Percentiles rank a stretch among this genome's conserved stretches.
These are phyloP conservation scores for Xylariaceae sp. DNA, from an alignment of 2,329 filamentous ascomycete species.

Conservation along the genomic window DNA sequence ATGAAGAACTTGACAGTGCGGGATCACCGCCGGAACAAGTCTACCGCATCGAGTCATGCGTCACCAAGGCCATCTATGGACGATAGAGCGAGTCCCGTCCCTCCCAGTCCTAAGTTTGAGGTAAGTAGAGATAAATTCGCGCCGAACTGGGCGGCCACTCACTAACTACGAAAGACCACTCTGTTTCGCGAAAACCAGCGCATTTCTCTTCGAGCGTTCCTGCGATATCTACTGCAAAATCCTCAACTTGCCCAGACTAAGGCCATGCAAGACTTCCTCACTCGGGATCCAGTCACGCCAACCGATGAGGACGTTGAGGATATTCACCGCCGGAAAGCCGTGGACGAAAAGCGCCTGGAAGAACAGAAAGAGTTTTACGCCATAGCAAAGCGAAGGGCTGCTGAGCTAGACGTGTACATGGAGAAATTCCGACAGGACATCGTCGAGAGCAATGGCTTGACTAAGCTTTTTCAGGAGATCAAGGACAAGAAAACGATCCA, in stretches of 20 bases:
- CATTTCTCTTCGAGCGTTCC: constrained; percentile 83
- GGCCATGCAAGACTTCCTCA: constrained; percentile 81
- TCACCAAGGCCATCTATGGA: constrained; percentile 46
- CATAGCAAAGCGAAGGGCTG: constrained; percentile 83
- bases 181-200: constrained; percentile 86
- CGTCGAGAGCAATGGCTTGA: constrained; percentile 74
- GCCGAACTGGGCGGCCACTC: constrained; percentile 14
- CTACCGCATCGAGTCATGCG: constrained; percentile 29
- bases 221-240: constrained; percentile 83
- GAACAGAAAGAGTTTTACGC: constrained; percentile 96
- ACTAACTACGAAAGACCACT: constrained; percentile 45
- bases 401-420: constrained; percentile 96
- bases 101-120: constrained; percentile 26
- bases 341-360: constrained; percentile 84
- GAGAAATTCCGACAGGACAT: constrained; percentile 75
- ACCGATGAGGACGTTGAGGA: constrained; percentile 82
- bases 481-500: constrained; percentile 81
- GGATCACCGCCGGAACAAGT: constrained; percentile 35
- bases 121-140: constrained; percentile 10
- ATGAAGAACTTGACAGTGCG: constrained; percentile 40
- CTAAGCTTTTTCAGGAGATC: constrained; percentile 89
- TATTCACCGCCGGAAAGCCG: constrained; percentile 70
- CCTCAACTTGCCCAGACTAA: constrained; percentile 77
- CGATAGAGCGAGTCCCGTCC: constrained; percentile 27
- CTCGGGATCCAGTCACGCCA: constrained; percentile 63